phyloP scores from a whole-genome alignment of 441 rosid species.

The Syzygium syzygioides region DNA sequence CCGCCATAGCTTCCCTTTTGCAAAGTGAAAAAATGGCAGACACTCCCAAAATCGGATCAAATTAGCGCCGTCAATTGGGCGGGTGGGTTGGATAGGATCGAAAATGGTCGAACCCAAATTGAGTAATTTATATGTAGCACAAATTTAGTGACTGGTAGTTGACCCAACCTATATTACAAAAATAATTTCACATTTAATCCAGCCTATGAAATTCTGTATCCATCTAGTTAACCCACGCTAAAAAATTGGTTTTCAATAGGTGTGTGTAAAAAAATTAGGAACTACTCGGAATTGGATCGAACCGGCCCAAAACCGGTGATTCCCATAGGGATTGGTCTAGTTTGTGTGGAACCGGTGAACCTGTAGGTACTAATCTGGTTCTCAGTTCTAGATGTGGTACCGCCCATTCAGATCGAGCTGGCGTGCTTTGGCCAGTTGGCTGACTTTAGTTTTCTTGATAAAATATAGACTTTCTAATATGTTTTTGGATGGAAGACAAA shows the following conservation, averaged over 20 bases:
- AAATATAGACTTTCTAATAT: background rate
- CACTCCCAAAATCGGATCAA: rapidly evolving
- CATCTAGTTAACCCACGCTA: background rate
- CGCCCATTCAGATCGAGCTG: background rate
- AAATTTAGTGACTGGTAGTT: background rate
- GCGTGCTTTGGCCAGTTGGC: background rate
- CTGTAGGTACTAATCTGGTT: too few species aligned
- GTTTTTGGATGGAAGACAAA: background rate
- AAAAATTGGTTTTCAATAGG: background rate
- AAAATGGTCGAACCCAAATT: background rate
- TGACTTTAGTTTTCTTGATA: background rate
- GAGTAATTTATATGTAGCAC: rapidly evolving
- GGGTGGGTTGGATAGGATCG: rapidly evolving
- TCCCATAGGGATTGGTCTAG: too few species aligned
- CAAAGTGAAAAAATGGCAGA: background rate
- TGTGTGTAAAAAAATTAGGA: too few species aligned
- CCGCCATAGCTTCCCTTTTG: background rate
- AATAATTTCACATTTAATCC: rapidly evolving
- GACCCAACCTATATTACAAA: background rate
- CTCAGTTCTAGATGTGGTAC: too few species aligned
- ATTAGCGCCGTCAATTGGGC: background rate
- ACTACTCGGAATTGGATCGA: too few species aligned
- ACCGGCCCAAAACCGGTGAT: too few species aligned
- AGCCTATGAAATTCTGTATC: background rate
- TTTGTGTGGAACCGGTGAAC: too few species aligned